A percentile compares a stretch with the other conserved stretches of the same genome.
Conservation (phyloP, 2,329 filamentous ascomycete genomes). For the Rhynchosporium secalis region DNA sequence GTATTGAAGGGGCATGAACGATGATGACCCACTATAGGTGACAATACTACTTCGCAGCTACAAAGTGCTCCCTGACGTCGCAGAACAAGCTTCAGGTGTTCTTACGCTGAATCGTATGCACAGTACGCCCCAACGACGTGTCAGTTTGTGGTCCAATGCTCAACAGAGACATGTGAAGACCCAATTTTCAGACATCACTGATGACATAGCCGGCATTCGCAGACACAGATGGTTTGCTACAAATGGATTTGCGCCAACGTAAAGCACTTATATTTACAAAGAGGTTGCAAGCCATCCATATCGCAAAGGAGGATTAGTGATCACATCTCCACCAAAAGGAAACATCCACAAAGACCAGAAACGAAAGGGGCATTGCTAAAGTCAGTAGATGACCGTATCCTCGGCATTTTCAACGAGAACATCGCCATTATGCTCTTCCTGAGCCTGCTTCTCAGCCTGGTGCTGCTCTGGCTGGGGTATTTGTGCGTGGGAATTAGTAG, state of each 20-base stretch:
- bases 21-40: neutral
- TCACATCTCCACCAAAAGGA: neutral
- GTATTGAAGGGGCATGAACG: neutral
- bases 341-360: neutral
- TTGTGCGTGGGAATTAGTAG: slow-evolving; percentile 42
- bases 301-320: neutral
- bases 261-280: slow-evolving; percentile 10
- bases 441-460: slow-evolving; percentile 45
- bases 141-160: neutral
- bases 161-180: neutral
- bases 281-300: neutral
- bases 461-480: slow-evolving; percentile 32
- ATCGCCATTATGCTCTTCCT: slow-evolving; percentile 71
- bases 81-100: neutral
- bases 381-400: slow-evolving; percentile 86
- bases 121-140: neutral
- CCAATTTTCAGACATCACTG: neutral
- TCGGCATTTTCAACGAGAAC: slow-evolving; percentile 83
- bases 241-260: neutral
- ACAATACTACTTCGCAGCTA: slow-evolving; percentile 10
- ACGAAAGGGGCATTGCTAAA: neutral
- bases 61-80: too few species aligned
- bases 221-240: neutral
- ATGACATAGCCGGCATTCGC: neutral
- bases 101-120: neutral